phyloP scores from a whole-genome alignment of 257 asterid species.

The Petunia axillaris region DNA sequence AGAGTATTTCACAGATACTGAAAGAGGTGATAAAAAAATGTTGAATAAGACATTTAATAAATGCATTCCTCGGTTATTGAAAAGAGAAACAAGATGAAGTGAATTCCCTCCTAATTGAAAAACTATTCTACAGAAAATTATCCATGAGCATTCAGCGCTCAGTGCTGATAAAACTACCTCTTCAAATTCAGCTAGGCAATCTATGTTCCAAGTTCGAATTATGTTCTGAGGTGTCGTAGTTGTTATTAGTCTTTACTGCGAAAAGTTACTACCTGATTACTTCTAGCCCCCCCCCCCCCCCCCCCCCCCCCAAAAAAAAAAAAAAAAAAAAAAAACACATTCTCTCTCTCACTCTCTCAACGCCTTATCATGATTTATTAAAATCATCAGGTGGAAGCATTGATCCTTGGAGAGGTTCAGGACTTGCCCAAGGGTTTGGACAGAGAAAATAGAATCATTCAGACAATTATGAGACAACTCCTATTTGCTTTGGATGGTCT shows the following conservation, averaged over 20 bases:
- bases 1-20: not conserved
- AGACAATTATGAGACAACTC: conserved; percentile 83
- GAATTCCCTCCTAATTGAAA: not conserved
- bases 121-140: not conserved
- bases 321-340: too few relatives aligned
- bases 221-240: not conserved
- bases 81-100: not conserved
- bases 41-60: not conserved
- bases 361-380: conserved; percentile 19
- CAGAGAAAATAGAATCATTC: conserved; percentile 89
- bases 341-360: conserved; percentile 1
- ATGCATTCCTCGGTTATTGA: not conserved
- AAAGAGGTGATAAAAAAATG: not conserved
- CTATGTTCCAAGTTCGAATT: not conserved
- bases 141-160: not conserved
- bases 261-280: conserved; percentile 6
- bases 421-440: conserved; percentile 80
- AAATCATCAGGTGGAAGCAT: conserved; percentile 73
- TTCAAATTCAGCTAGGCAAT: not conserved
- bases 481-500: conserved; percentile 88
- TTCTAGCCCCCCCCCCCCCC: not conserved
- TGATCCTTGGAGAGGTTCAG: conserved; percentile 68
- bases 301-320: too few relatives aligned
- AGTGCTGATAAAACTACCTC: not conserved
- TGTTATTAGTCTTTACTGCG: not conserved